A percentile compares a stretch with the other conserved stretches of the same genome.
These are phyloP conservation scores for Stemphylium vesicarium DNA, from an alignment of 2,329 filamentous ascomycete genomes.

Conservation along the genomic window DNA sequence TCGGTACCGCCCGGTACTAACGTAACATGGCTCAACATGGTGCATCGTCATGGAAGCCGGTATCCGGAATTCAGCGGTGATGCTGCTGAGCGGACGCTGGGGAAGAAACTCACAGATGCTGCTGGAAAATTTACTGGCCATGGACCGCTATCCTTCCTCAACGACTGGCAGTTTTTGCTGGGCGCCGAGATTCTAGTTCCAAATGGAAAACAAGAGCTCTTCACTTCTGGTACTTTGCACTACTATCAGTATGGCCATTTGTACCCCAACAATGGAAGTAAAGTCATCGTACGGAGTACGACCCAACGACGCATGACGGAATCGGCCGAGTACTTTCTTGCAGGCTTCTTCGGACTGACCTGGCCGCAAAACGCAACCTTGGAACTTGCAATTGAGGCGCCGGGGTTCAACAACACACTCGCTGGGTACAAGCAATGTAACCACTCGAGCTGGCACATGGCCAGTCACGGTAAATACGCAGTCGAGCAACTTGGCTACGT, in stretches of 20 bases:
- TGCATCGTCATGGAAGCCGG: conserved; percentile 74
- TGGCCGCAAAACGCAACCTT: conserved; percentile 76
- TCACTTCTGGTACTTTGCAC: conserved; percentile 72
- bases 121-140: conserved; percentile 62
- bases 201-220: conserved; percentile 74
- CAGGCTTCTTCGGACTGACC: conserved; percentile 78
- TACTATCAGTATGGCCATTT: conserved; percentile 75
- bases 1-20: conserved; percentile 69
- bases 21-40: conserved; percentile 74
- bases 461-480: conserved; percentile 53
- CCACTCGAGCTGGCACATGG: conserved; percentile 60
- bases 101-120: conserved; percentile 62
- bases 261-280: conserved; percentile 71
- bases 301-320: conserved; percentile 80
- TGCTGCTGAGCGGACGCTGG: conserved; percentile 62
- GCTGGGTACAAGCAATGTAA: conserved; percentile 72
- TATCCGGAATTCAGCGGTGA: conserved; percentile 69
- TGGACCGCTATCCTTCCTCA: conserved; percentile 69
- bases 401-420: conserved; percentile 72
- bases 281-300: conserved; percentile 75
- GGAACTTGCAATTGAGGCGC: conserved; percentile 72
- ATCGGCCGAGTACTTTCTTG: conserved; percentile 77
- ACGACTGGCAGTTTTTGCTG: conserved; percentile 71
- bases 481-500: neutral
- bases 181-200: conserved; percentile 75